A percentile compares a stretch with the other conserved stretches of the same genome.
Conservation (phyloP, 1,139 yeast species). For the Debaryomyces coudertii region DNA sequence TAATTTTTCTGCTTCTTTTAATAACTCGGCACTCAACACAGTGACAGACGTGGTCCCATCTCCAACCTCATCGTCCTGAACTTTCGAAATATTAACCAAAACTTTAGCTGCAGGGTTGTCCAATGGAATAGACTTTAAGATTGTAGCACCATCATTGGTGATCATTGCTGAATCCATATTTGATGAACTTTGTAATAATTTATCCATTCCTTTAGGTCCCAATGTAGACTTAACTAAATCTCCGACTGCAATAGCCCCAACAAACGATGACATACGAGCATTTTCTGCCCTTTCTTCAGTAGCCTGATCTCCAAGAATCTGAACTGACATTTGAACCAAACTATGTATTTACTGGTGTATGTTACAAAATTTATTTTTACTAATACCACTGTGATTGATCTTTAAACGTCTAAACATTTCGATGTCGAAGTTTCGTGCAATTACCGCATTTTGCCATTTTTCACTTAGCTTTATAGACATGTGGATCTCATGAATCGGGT, state of each 20-base stretch:
- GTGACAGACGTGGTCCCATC: constrained; percentile 99
- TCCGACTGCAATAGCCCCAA: constrained; percentile 98
- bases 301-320: constrained; percentile 96
- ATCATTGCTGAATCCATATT: constrained; percentile 73
- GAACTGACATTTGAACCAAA: constrained; percentile 60
- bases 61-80: constrained; percentile 98
- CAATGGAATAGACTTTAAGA: constrained; percentile 88
- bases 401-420: constrained; percentile 6
- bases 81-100: constrained; percentile 91
- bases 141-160: constrained; percentile 98
- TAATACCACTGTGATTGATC: constrained; percentile 1
- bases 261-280: constrained; percentile 95
- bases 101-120: constrained; percentile 99
- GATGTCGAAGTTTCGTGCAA: constrained; percentile 11
- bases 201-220: constrained; percentile 99
- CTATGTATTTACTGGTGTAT: constrained; percentile 1
- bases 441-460: constrained; percentile 6
- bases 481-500: not conserved
- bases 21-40: constrained; percentile 85
- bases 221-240: constrained; percentile 93
- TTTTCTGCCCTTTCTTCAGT: constrained; percentile 97
- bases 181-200: constrained; percentile 84
- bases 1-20: constrained; percentile 93
- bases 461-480: not conserved
- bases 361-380: constrained; percentile 1